Percentiles rank a stretch among this genome's conserved stretches.
phyloP scores from a whole-genome alignment of 352 stramenopile genomes.

The Globisporangium rhizosaccharum region DNA sequence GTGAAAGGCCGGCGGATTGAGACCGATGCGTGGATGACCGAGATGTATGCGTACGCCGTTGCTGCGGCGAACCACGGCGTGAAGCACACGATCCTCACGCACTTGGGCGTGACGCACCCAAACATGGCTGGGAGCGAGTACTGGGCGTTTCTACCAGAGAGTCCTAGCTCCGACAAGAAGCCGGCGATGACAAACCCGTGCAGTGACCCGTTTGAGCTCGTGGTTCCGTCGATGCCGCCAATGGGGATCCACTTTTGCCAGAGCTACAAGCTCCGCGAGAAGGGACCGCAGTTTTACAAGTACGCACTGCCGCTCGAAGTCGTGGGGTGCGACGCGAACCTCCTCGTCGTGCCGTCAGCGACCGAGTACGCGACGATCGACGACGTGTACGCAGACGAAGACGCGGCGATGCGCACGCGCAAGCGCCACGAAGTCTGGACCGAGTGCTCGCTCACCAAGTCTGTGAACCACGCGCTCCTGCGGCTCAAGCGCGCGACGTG shows the following conservation, averaged over 20 bases:
- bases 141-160: constrained; percentile 28
- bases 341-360: constrained; percentile 31
- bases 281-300: constrained; percentile 39
- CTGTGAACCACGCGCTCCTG: constrained; percentile 16
- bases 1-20: constrained; percentile 14
- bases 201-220: constrained; percentile 19
- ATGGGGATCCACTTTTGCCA: constrained; percentile 45
- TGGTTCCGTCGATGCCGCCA: constrained; percentile 31
- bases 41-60: constrained; percentile 54
- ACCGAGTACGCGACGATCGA: constrained; percentile 22
- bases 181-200: constrained; percentile 27
- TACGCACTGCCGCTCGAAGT: constrained; percentile 18
- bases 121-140: constrained; percentile 27
- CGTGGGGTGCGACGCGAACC: constrained; percentile 17
- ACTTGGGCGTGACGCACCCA: constrained; percentile 42
- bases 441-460: constrained; percentile 26
- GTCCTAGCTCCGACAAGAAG: constrained; percentile 18
- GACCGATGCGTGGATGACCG: constrained; percentile 36
- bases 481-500: constrained; percentile 16
- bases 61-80: constrained; percentile 46
- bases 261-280: constrained; percentile 30
- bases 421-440: constrained; percentile 29
- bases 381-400: background rate
- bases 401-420: constrained; percentile 4
- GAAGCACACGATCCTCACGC: constrained; percentile 43